Conservation (phyloP, 495 filamentous ascomycete species). For the Penicillium goetzii region DNA sequence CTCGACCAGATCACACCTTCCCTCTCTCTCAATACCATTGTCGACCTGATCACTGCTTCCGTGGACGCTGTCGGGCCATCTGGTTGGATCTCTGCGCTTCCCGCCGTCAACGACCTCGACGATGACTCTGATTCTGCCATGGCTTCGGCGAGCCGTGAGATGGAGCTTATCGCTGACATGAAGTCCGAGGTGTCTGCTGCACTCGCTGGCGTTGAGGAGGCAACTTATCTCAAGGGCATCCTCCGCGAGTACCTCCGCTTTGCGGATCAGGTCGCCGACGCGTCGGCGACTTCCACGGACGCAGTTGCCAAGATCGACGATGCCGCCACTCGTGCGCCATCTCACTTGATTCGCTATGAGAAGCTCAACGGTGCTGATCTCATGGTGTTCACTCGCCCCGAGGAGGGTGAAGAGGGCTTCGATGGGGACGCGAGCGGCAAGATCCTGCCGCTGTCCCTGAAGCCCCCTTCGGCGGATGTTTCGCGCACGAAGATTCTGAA, state of each 20-base stretch:
- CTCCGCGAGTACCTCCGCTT: constrained; percentile 73
- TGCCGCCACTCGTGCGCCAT: constrained; percentile 16
- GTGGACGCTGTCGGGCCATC: constrained; percentile 83
- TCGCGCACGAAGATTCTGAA: constrained; percentile 50
- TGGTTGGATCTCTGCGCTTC: constrained; percentile 71
- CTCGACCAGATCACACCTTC: constrained; percentile 54
- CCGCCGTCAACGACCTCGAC: constrained; percentile 25
- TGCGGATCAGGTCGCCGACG: constrained; percentile 48
- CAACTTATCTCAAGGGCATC: constrained; percentile 66
- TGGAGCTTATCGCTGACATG: constrained; percentile 65
- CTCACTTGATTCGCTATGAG: constrained; percentile 40
- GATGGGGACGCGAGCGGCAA: constrained; percentile 44
- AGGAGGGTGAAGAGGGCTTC: constrained; percentile 39
- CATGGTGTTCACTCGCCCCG: constrained; percentile 39
- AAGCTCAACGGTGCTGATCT: constrained; percentile 51
- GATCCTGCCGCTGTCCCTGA: constrained; percentile 70
- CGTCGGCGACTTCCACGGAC: constrained; percentile 16
- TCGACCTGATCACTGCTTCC: constrained; percentile 71
- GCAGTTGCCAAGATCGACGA: constrained; percentile 20
- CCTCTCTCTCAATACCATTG: constrained; percentile 57
- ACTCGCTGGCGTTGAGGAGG: constrained; percentile 76
- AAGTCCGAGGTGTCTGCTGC: constrained; percentile 75
- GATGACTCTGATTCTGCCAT: constrained; percentile 51
- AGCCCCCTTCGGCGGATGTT: constrained; percentile 63
- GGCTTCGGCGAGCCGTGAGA: constrained; percentile 57